Base-by-base conservation (phyloP, 176 grass and related monocot species). In the Ensete glaucum region DNA sequence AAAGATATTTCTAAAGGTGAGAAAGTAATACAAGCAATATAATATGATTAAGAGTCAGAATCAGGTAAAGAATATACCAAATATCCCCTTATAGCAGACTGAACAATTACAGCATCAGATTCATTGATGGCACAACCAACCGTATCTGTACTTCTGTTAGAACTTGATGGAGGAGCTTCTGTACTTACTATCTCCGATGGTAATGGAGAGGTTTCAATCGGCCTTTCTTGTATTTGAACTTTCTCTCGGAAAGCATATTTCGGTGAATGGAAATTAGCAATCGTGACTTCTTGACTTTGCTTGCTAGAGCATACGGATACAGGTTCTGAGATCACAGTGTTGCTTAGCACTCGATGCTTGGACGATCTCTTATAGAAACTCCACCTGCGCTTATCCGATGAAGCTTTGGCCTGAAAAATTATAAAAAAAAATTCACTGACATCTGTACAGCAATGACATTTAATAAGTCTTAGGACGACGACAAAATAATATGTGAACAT, bases 241-340 rank as follows among this genome's bases (percentile, higher is more conserved):
- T 80, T 73, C 53, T 64, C 69, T 9, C 57, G 23, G 9, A 64
- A 80, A 64, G 56, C 27, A 59, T 73, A 64, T 25, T 64, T 77
- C 53, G 75, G 58, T 24, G 75, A 77, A 64, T 77, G 59, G 24
- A 77, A 50, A 25, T 21, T 77, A 52, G 10, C 26, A 6, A 11
- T 24, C 1, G 13, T 49, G 23, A 9, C 24, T 62, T 73, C 69
- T 70, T 52, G 20, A 14, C 49, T 73, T 34, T 63, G 69, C 50
- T 80, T 80, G 78, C 49, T 80, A 73, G 69, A 71, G 55, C 69
- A 64, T 21, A 80, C n/a, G 52, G 69, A 72, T 22, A 80, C 34
- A 52, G 78, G 55, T 13, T 80, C 78, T n/a, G 69, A 72, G 43
- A 80, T 73, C n/a, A 63, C 78, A 73, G 15, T 53, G 57, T 53